A percentile compares a stretch with the other conserved stretches of the same genome.
These are phyloP conservation scores for Xylaria multiplex DNA, from an alignment of 2,329 filamentous ascomycete genomes.

Conservation along the genomic window DNA sequence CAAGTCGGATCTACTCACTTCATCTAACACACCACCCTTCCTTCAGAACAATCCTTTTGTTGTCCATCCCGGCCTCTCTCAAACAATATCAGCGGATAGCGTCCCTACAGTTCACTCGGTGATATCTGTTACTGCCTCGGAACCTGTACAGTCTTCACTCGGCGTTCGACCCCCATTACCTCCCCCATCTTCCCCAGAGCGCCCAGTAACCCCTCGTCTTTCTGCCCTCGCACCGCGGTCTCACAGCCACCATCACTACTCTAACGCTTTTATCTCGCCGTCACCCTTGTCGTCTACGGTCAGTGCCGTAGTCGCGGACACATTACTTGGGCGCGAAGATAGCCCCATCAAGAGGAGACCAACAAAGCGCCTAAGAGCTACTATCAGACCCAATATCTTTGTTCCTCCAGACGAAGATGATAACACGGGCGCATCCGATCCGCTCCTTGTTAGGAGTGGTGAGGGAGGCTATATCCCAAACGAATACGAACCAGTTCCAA, in stretches of 20 bases:
- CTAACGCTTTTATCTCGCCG: conserved; percentile 65
- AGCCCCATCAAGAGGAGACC: conserved; percentile 55
- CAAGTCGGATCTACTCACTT: conserved; percentile 47
- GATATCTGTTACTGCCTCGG: conserved; percentile 43
- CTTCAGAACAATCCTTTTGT: conserved; percentile 53
- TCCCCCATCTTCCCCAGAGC: conserved; percentile 43
- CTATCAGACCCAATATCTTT: conserved; percentile 65
- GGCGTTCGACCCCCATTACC: conserved; percentile 36
- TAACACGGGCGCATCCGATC: conserved; percentile 35
- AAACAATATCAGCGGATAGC: conserved; percentile 47
- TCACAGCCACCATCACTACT: conserved; percentile 54
- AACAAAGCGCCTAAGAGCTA: conserved; percentile 59
- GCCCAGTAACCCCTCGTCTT: conserved; percentile 47
- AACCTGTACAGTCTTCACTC: conserved; percentile 42
- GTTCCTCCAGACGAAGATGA: conserved; percentile 56
- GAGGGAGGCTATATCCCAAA: conserved; percentile 40
- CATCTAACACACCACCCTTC: conserved; percentile 53
- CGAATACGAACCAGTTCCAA: conserved; percentile 35
- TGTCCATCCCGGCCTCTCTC: conserved; percentile 51
- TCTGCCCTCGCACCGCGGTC: conserved; percentile 49
- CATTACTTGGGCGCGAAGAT: conserved; percentile 59
- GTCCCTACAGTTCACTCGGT: conserved; percentile 47
- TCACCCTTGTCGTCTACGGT: conserved; percentile 70
- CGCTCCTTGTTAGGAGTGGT: conserved; percentile 37
- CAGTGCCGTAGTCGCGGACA: conserved; percentile 66